Percentiles rank a stretch among this genome's conserved stretches.
phyloP scores from a whole-genome alignment of 2,329 filamentous ascomycete species.

The Fusarium luffae region DNA sequence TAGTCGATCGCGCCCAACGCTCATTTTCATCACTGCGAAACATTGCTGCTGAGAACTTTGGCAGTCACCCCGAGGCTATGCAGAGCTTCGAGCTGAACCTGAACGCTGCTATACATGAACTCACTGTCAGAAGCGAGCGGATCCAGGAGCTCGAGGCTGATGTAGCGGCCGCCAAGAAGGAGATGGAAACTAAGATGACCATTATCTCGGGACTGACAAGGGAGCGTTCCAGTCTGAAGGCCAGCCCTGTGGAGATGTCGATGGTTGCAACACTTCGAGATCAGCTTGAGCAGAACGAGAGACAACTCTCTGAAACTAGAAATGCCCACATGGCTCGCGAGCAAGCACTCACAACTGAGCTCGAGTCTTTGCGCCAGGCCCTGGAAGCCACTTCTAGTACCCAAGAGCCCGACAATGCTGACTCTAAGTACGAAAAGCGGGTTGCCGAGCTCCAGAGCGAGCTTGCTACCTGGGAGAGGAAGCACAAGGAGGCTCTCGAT shows the following conservation, averaged over 20 bases:
- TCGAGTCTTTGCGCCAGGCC: conserved; percentile 73
- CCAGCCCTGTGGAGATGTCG: conserved; percentile 87
- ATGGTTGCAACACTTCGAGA: conserved; percentile 88
- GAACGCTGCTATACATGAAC: conserved; percentile 90
- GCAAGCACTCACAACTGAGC: conserved; percentile 76
- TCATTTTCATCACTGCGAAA: conserved; percentile 91
- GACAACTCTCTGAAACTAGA: conserved; percentile 78
- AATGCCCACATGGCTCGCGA: conserved; percentile 79
- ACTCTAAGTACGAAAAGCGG: conserved; percentile 62
- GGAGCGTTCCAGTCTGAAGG: conserved; percentile 89
- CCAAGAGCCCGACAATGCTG: conserved; percentile 46
- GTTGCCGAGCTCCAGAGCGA: conserved; percentile 77
- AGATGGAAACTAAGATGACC: conserved; percentile 96
- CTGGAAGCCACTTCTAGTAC: conserved; percentile 50
- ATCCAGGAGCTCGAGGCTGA: conserved; percentile 92
- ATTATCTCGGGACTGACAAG: conserved; percentile 95
- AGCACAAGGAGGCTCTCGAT: conserved; percentile 77
- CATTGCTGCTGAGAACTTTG: conserved; percentile 87
- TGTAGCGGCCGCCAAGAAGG: conserved; percentile 84
- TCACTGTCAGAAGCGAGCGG: conserved; percentile 86
- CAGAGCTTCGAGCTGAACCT: conserved; percentile 94
- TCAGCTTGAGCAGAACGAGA: conserved; percentile 88
- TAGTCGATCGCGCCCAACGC: conserved; percentile 89
- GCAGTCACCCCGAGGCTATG: conserved; percentile 82
- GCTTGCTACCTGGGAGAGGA: conserved; percentile 77